These are phyloP conservation scores for Paecilomyces sp. DNA, from an alignment of 2,329 filamentous ascomycete species.

Conservation along the genomic window DNA sequence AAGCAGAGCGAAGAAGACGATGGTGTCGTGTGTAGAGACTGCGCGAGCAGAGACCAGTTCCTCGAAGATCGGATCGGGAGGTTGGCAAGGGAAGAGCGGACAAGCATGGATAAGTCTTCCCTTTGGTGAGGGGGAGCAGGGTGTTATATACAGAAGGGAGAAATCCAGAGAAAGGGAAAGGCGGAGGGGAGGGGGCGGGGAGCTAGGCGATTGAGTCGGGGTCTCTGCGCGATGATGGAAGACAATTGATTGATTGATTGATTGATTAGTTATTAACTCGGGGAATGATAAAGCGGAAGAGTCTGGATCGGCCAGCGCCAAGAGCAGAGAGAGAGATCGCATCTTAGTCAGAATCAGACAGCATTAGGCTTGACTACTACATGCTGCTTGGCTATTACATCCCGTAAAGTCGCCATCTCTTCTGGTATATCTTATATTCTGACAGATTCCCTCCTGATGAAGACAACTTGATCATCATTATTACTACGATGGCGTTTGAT, in stretches of 20 bases:
- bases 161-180: neutral
- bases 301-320: neutral
- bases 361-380: neutral
- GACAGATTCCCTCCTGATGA: neutral
- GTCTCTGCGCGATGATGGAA: neutral
- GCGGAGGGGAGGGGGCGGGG: neutral
- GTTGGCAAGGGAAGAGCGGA: conserved; percentile 2
- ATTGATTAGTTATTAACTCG: neutral
- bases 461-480: neutral
- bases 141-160: neutral
- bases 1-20: neutral
- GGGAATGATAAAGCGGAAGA: neutral
- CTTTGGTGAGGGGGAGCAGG: neutral
- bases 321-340: neutral
- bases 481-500: neutral
- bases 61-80: conserved; percentile 3
- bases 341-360: neutral
- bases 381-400: neutral
- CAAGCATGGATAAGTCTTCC: conserved; percentile 3
- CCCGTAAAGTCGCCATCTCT: neutral
- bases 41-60: neutral
- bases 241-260: neutral
- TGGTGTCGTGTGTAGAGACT: neutral
- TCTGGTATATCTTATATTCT: neutral
- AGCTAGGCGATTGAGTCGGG: neutral